A percentile compares a stretch with the other conserved stretches of the same genome.
Evolutionary conservation across 2,329 filamentous ascomycete genomes (phyloP).

Genomic region (Neofusicoccum cordaticola): DNA sequence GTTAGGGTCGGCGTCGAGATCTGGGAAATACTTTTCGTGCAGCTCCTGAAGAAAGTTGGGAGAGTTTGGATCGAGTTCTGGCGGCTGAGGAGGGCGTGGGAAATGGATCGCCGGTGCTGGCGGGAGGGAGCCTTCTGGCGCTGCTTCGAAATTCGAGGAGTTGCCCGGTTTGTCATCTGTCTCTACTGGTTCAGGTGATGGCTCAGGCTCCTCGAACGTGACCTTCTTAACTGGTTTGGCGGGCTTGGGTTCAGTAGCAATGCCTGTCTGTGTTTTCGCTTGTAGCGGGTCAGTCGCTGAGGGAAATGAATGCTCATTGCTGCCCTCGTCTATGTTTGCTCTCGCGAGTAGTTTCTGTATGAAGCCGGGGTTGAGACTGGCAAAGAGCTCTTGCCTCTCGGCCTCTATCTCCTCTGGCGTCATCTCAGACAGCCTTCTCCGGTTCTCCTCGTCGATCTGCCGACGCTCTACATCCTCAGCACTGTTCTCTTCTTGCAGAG

Average conservation of each 20-base stretch:
- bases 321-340: constrained; percentile 69
- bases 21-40: constrained; percentile 90
- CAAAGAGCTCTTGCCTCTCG: constrained; percentile 76
- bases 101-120: constrained; percentile 53
- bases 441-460: constrained; percentile 82
- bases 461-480: constrained; percentile 59
- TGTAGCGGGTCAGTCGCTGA: constrained; percentile 21
- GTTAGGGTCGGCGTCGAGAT: constrained; percentile 77
- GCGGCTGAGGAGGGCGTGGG: constrained; percentile 54
- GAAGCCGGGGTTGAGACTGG: constrained; percentile 69
- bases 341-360: constrained; percentile 73
- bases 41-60: constrained; percentile 80
- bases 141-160: background rate
- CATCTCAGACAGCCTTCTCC: constrained; percentile 71
- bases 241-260: constrained; percentile 14
- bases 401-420: constrained; percentile 75
- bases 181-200: background rate
- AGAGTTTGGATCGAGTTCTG: constrained; percentile 78
- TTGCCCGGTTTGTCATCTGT: background rate
- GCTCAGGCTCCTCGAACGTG: constrained; percentile 25
- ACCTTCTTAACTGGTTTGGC: constrained; percentile 31
- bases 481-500: constrained; percentile 4
- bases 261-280: background rate
- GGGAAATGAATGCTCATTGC: constrained; percentile 34
- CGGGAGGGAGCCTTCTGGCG: background rate